Evolutionary conservation across 352 stramenopile species (phyloP).

Genomic region (Pythium pectinolyticum): DNA sequence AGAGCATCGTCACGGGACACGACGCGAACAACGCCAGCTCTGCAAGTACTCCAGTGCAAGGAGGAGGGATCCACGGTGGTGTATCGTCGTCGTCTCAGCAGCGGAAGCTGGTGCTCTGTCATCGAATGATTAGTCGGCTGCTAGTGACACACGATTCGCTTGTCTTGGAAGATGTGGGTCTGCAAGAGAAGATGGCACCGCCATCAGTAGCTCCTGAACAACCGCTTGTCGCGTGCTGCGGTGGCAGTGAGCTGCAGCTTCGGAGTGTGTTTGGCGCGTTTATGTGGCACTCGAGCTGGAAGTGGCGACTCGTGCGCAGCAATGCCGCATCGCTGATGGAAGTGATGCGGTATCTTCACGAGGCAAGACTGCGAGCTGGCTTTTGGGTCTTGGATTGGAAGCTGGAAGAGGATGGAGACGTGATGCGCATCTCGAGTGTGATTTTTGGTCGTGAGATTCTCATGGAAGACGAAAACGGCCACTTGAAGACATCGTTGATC

Average conservation of each 20-base stretch:
- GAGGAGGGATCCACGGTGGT: background rate
- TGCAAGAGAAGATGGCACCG: slow-evolving; percentile 25
- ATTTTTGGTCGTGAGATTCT: slow-evolving; percentile 81
- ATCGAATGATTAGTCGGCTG: slow-evolving; percentile 80
- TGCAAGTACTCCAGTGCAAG: background rate
- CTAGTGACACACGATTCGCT: slow-evolving; percentile 78
- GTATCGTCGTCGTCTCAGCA: slow-evolving; percentile 18
- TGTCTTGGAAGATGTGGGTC: slow-evolving; percentile 23
- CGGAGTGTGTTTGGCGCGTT: slow-evolving; percentile 82
- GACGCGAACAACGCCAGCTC: slow-evolving; percentile 22
- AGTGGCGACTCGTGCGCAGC: slow-evolving; percentile 61
- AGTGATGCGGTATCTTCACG: slow-evolving; percentile 72
- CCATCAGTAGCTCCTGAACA: slow-evolving; percentile 40
- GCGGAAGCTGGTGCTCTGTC: slow-evolving; percentile 46
- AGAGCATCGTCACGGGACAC: slow-evolving; percentile 56
- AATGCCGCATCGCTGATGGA: slow-evolving; percentile 52
- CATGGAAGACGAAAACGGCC: slow-evolving; percentile 80
- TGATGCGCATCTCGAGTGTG: slow-evolving; percentile 58
- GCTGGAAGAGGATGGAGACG: slow-evolving; percentile 56
- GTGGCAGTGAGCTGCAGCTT: slow-evolving; percentile 72
- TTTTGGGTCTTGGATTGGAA: slow-evolving; percentile 88
- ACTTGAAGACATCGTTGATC: slow-evolving; percentile 68
- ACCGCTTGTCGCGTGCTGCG: slow-evolving; percentile 62
- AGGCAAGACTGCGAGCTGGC: slow-evolving; percentile 64
- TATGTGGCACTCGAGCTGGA: slow-evolving; percentile 88